Evolutionary conservation across 2,329 filamentous ascomycete species (phyloP).

Genomic region (Trichoderma semiorbis): DNA sequence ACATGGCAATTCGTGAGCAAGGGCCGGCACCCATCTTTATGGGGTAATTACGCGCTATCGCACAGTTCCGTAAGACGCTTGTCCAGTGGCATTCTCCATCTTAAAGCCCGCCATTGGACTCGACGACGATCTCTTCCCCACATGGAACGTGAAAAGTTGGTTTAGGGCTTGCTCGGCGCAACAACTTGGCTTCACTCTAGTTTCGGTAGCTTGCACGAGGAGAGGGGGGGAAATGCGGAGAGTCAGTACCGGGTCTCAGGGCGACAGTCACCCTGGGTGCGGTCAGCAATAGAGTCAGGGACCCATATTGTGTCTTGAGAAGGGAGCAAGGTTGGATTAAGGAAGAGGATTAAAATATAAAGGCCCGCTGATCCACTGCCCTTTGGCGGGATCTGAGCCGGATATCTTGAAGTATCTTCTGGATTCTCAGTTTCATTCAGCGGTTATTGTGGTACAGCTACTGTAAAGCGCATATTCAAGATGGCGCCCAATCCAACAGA

Average conservation of each 20-base stretch:
- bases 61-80: not conserved
- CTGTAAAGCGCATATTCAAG: not conserved
- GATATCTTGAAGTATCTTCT: not conserved
- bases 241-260: slow-evolving; percentile 1
- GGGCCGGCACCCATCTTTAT: not conserved
- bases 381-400: not conserved
- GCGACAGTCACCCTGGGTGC: slow-evolving; percentile 13
- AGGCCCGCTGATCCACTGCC: slow-evolving; percentile 1
- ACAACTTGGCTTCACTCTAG: not conserved
- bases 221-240: slow-evolving; percentile 3
- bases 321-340: not conserved
- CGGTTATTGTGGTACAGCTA: not conserved
- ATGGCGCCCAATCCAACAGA: slow-evolving; percentile 2
- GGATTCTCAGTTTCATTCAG: not conserved
- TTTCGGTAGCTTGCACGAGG: not conserved
- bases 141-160: slow-evolving; percentile 6
- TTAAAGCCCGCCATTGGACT: not conserved
- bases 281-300: not conserved
- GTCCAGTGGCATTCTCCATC: not conserved
- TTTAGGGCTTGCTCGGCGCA: not conserved
- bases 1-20: not conserved
- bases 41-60: not conserved
- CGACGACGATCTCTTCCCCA: slow-evolving; percentile 6
- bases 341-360: not conserved
- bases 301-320: not conserved